Conservation (phyloP, 2,329 filamentous ascomycete genomes). For the Exophiala dermatitidis region DNA sequence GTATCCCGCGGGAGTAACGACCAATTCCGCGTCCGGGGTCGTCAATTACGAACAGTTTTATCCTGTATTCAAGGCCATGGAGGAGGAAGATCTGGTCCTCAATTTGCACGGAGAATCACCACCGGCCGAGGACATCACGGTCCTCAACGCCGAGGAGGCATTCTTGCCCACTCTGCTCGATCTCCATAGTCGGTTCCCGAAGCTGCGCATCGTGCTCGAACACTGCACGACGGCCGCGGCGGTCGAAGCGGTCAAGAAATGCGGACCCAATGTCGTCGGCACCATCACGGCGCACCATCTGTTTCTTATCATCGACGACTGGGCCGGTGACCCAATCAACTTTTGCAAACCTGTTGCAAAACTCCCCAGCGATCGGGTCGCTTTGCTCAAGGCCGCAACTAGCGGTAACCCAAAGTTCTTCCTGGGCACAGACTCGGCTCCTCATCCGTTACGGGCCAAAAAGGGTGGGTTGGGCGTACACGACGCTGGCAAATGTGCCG, state of each 20-base stretch:
- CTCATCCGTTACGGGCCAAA: constrained; percentile 53
- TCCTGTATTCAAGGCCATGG: constrained; percentile 79
- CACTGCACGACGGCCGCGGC: constrained; percentile 84
- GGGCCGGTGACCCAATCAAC: constrained; percentile 64
- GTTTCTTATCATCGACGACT: constrained; percentile 70
- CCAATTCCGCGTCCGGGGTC: constrained; percentile 49
- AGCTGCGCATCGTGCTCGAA: constrained; percentile 55
- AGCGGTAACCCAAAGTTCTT: constrained; percentile 56
- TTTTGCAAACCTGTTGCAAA: constrained; percentile 74
- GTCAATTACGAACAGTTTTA: constrained; percentile 41
- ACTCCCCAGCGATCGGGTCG: constrained; percentile 63
- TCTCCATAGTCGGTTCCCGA: constrained; percentile 68
- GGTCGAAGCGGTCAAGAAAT: constrained; percentile 66
- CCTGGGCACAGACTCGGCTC: constrained; percentile 66
- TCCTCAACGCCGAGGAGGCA: constrained; percentile 62
- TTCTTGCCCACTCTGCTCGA: constrained; percentile 75
- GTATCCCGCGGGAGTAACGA: constrained; percentile 45
- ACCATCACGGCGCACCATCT: constrained; percentile 86
- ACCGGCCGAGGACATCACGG: constrained; percentile 39
- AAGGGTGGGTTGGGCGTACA: constrained; percentile 34
- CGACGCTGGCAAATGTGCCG: constrained; percentile 40
- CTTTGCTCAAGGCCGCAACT: constrained; percentile 57
- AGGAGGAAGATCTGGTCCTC: constrained; percentile 70
- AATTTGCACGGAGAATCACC: constrained; percentile 93
- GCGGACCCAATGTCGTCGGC: constrained; percentile 67